Evolutionary conservation across 495 filamentous ascomycete species (phyloP).

Genomic region (Lepraria neglecta): DNA sequence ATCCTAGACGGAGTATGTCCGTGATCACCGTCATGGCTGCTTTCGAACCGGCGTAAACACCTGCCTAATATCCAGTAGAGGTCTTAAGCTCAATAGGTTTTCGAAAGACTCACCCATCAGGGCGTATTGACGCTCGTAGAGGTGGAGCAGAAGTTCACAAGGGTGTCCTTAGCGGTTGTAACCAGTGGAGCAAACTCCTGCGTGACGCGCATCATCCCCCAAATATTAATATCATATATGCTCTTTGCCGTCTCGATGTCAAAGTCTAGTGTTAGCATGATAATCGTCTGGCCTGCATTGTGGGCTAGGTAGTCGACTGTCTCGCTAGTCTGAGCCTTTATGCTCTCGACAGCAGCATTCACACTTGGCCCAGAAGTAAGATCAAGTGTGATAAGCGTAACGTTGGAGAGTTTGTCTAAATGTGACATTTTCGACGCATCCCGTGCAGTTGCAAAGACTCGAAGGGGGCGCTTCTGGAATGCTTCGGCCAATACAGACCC

Average conservation of each 20-base stretch:
- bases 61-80: constrained; percentile 11
- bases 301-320: constrained; percentile 41
- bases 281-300: constrained; percentile 36
- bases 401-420: constrained; percentile 21
- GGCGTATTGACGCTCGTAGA: constrained; percentile 29
- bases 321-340: constrained; percentile 23
- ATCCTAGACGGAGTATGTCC: constrained; percentile 48
- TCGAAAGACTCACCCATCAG: constrained; percentile 26
- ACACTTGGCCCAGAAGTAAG: constrained; percentile 35
- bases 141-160: constrained; percentile 33
- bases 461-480: constrained; percentile 34
- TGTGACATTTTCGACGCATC: constrained; percentile 37
- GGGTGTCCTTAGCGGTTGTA: constrained; percentile 32
- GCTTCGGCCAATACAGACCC: constrained; percentile 38
- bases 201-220: constrained; percentile 33
- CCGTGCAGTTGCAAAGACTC: constrained; percentile 44
- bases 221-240: constrained; percentile 45
- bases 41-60: constrained; percentile 48
- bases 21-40: constrained; percentile 45
- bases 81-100: background rate
- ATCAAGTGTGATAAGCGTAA: constrained; percentile 35
- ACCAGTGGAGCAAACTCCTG: constrained; percentile 42
- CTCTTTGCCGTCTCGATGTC: constrained; percentile 34
- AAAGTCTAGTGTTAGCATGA: constrained; percentile 35
- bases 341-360: constrained; percentile 10